Evolutionary conservation across 179 eudicot species (phyloP).

Genomic region (Silene noctiflora): DNA sequence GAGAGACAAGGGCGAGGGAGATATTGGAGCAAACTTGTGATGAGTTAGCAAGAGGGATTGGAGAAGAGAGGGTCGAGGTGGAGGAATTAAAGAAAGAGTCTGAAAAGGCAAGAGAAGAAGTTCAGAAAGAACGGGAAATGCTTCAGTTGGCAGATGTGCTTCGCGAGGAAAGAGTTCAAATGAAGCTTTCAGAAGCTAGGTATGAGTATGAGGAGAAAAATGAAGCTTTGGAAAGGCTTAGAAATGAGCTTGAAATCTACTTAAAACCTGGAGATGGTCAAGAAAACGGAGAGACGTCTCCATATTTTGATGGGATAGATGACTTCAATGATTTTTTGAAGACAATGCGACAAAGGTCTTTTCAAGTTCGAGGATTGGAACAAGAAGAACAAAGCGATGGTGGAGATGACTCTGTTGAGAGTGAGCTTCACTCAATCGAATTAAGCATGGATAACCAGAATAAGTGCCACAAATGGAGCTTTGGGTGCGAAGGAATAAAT

Average conservation of each 20-base stretch:
- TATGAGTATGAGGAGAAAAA: conserved; percentile 82
- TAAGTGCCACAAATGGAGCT: conserved; percentile 45
- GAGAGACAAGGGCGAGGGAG: conserved; percentile 61
- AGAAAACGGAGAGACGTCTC: conserved; percentile 25
- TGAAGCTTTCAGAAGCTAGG: conserved; percentile 86
- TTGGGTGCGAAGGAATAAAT: conserved; percentile 24
- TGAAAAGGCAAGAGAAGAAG: conserved; percentile 58
- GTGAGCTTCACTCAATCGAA: conserved; percentile 49
- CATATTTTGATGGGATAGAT: conserved; percentile 19
- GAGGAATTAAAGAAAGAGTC: conserved; percentile 62
- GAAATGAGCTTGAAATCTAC: conserved; percentile 51
- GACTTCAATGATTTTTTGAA: conserved; percentile 47
- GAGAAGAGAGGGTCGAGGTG: conserved; percentile 63
- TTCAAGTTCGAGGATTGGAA: conserved; percentile 27
- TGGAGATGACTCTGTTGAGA: conserved; percentile 33
- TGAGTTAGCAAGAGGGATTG: conserved; percentile 65
- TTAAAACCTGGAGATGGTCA: conserved; percentile 28
- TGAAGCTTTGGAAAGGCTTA: conserved; percentile 61
- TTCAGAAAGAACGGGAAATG: conserved; percentile 82
- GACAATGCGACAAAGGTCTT: conserved; percentile 33
- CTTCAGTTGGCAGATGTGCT: conserved; percentile 80
- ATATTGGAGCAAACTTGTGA: conserved; percentile 72
- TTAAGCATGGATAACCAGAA: conserved; percentile 37
- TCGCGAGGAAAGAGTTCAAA: conserved; percentile 87
- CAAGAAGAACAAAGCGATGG: conserved; percentile 3